Base-by-base conservation (phyloP, 208 protist genomes). In the Strigomonas galati region DNA sequence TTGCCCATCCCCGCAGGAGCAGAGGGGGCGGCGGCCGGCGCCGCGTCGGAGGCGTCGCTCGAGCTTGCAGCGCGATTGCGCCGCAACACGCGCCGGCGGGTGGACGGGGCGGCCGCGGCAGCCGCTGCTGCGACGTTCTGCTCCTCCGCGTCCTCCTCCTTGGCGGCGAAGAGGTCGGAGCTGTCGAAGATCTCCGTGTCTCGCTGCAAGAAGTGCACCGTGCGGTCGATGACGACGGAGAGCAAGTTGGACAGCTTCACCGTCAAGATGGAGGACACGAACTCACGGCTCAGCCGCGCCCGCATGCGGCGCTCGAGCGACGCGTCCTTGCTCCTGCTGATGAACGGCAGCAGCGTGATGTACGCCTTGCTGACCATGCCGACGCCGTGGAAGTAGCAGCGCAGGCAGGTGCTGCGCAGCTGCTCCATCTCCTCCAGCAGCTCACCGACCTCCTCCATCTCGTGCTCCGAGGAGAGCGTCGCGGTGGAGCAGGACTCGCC, bases 221-320 rank as follows among this genome's bases (percentile, higher is more conserved):
- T 87, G 40, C 85, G 79, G 61, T 95, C 89, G n/a, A 93, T 62
- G 19, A 91, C 78, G 21, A 95, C 80, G 5, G 89, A 81, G 46
- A 95, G 60, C 49, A 89, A 53, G 66, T 95, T 95, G 21, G 93
- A 77, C 28, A 95, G 62, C 65, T 95, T 95, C 73, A 82, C 89
- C 26, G 85, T 72, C 60, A 81, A 28, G 27, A 69, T 67, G 24
- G 89, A 90, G 12, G 87, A 93, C 23, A 93, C 82, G 53, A 78
- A 88, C n/a, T 86, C 80, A 53, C 89, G 84, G 64, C 85, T 91
- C 21, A 95, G 63, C 0, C 89, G 84, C 1, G 87, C 72, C 27
- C 86, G 84, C n/a, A 93, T 67, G 30, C 79, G 72, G n/a, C 58
- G 44, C 68, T 87, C 81, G 3, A 87, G 66, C 6, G 79, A 70